Base-by-base conservation (phyloP, 2,329 filamentous ascomycete species). In the Claviceps africana region DNA sequence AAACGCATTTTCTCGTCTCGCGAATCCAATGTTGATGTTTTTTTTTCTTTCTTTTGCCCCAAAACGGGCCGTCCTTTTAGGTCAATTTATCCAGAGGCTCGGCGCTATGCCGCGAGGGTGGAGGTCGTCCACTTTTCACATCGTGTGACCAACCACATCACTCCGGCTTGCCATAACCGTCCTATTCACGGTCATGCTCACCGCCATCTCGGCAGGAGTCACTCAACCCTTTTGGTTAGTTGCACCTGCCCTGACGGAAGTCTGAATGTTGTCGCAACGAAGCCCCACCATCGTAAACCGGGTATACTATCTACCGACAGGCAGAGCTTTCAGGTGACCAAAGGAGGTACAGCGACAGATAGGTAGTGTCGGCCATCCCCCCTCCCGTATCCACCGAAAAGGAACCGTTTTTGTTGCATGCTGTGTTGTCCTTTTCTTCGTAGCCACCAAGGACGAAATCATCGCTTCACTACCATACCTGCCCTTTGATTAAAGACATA, bases 251-350 rank as follows among this genome's bases (percentile, higher is more conserved):
- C 15, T 35, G 11, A 44, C 46, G 28, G 51, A 43, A n/a, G 5
- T 37, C 35, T 37, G 51, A 2, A 51, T 35, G 46, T 50, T 42
- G 54, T 46, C 52, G 53, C 48, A 47, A 54, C 31, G 22, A 44
- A 52, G 60, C 58, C 61, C 63, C 63, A 65, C 62, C 56, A 51
- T 50, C 51, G 50, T 53, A 57, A 48, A 48, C 57, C 61, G 62
- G 63, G 57, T 52, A 58, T 63, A 64, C 60, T 60, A 61, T 62
- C 56, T 51, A 53, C 61, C 63, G 61, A 56, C 49, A 21, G 57
- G 55, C 53, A 55, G 52, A 51, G 53, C 54, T 54, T 53, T 56
- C 56, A 60, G 62, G 58, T 58, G 58, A 60, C 57, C 53, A 45
- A 54, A 49, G 37, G 2, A 17, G 43, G 28, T 46, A 28, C 45